Evolutionary conservation across 2,329 filamentous ascomycete species (phyloP).

Genomic region (Microdochium paspali): DNA sequence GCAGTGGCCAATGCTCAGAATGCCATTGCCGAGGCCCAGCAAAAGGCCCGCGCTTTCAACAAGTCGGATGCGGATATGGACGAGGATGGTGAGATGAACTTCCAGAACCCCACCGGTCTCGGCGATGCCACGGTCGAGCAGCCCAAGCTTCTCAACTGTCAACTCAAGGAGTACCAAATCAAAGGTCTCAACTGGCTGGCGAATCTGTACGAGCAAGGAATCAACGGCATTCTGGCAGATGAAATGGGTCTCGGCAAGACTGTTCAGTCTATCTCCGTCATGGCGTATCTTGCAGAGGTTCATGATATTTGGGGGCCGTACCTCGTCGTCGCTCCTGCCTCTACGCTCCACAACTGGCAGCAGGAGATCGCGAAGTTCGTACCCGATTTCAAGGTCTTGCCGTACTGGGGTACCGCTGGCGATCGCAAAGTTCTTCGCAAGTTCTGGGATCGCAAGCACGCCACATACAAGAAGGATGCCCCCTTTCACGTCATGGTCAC

Average conservation of each 20-base stretch:
- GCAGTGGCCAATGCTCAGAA: slow-evolving; percentile 95
- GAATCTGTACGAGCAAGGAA: slow-evolving; percentile 97
- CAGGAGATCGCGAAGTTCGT: slow-evolving; percentile 96
- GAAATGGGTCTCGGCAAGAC: slow-evolving; percentile 99
- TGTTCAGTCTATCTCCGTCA: slow-evolving; percentile 96
- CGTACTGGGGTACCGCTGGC: slow-evolving; percentile 92
- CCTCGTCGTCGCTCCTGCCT: slow-evolving; percentile 90
- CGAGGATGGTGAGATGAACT: slow-evolving; percentile 97
- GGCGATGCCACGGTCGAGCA: slow-evolving; percentile 92
- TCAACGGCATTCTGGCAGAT: slow-evolving; percentile 97
- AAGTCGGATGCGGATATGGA: slow-evolving; percentile 61
- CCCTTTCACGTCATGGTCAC: slow-evolving; percentile 95
- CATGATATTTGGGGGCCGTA: slow-evolving; percentile 99
- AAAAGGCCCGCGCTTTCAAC: slow-evolving; percentile 90
- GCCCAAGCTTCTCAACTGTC: slow-evolving; percentile 84
- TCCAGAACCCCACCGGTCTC: slow-evolving; percentile 94
- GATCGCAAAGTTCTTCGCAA: slow-evolving; percentile 95
- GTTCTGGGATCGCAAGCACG: slow-evolving; percentile 98
- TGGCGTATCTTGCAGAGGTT: slow-evolving; percentile 95
- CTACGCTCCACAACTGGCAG: slow-evolving; percentile 98
- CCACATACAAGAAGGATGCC: slow-evolving; percentile 87
- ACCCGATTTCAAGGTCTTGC: slow-evolving; percentile 85
- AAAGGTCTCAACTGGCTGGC: slow-evolving; percentile 99
- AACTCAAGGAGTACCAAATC: slow-evolving; percentile 96
- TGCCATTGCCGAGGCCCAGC: slow-evolving; percentile 87